phyloP scores from a whole-genome alignment of 441 rosid species.

The Adansonia madagascariensis region DNA sequence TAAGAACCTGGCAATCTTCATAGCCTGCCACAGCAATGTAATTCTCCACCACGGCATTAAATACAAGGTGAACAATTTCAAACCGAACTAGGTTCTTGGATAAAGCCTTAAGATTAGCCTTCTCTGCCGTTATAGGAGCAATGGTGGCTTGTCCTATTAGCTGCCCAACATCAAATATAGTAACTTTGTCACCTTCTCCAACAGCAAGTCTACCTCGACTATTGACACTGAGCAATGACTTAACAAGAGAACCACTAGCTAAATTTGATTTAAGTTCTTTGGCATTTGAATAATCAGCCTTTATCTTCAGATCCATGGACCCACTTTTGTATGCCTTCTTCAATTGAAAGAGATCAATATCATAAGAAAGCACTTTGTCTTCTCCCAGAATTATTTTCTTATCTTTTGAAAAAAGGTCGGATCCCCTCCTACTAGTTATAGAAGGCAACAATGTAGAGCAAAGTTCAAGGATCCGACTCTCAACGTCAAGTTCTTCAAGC shows the following conservation, averaged over 20 bases:
- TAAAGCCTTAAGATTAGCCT: slow-evolving; percentile 93
- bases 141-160: slow-evolving; percentile 90
- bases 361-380: slow-evolving; percentile 79
- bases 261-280: slow-evolving; percentile 93
- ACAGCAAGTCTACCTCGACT: slow-evolving; percentile 98
- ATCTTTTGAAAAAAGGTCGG: slow-evolving; percentile 63
- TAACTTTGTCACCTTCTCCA: slow-evolving; percentile 99
- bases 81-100: slow-evolving; percentile 96
- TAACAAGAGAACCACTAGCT: slow-evolving; percentile 88
- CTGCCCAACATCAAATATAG: slow-evolving; percentile 95
- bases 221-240: slow-evolving; percentile 95
- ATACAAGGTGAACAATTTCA: slow-evolving; percentile 92
- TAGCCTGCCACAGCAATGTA: slow-evolving; percentile 98
- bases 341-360: slow-evolving; percentile 78
- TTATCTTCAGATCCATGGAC: slow-evolving; percentile 93
- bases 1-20: slow-evolving; percentile 98
- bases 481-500: slow-evolving; percentile 87
- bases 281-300: slow-evolving; percentile 93
- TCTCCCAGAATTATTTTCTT: slow-evolving; percentile 71
- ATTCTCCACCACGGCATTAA: slow-evolving; percentile 85
- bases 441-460: slow-evolving; percentile 79
- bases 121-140: slow-evolving; percentile 94
- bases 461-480: slow-evolving; percentile 72
- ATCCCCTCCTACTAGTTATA: slow-evolving; percentile 77
- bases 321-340: slow-evolving; percentile 99